Conservation (phyloP, 805 yeast genomes). For the Ogataea populi-albae region DNA sequence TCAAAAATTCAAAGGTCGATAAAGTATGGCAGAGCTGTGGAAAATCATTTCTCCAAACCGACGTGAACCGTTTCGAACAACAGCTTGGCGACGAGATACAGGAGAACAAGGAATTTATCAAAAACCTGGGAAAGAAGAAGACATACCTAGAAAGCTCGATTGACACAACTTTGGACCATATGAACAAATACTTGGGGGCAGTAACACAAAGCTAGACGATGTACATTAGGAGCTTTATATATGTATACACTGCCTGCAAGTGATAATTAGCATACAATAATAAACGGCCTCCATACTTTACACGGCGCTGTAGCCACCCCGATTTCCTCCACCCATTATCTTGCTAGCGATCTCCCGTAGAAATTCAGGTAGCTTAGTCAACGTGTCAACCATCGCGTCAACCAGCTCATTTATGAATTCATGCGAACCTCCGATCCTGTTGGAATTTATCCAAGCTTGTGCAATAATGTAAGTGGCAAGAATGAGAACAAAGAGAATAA, state of each 20-base stretch:
- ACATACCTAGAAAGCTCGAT: conserved; percentile 72
- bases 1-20: conserved; percentile 43
- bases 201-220: too few species aligned
- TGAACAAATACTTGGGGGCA: conserved; percentile 36
- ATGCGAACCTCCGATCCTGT: conserved; percentile 64
- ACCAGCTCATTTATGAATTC: conserved; percentile 71
- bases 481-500: conserved; percentile 67
- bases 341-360: conserved; percentile 64
- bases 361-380: conserved; percentile 62
- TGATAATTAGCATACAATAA: too few species aligned
- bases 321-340: conserved; percentile 57
- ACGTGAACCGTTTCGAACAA: conserved; percentile 43
- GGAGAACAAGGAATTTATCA: conserved; percentile 55
- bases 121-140: conserved; percentile 63
- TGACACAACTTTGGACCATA: conserved; percentile 64
- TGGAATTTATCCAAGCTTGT: conserved; percentile 68
- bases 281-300: too few species aligned
- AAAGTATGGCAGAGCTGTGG: conserved; percentile 86
- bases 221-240: too few species aligned
- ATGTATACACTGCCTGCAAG: too few species aligned
- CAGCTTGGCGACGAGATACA: conserved; percentile 51
- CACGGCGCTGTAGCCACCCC: conserved; percentile 95
- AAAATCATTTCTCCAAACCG: conserved; percentile 57
- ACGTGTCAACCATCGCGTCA: conserved; percentile 60
- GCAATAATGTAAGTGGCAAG: conserved; percentile 70